Evolutionary conservation across 169 alveolate genomes (phyloP).

Genomic region (Babesia divergens): DNA sequence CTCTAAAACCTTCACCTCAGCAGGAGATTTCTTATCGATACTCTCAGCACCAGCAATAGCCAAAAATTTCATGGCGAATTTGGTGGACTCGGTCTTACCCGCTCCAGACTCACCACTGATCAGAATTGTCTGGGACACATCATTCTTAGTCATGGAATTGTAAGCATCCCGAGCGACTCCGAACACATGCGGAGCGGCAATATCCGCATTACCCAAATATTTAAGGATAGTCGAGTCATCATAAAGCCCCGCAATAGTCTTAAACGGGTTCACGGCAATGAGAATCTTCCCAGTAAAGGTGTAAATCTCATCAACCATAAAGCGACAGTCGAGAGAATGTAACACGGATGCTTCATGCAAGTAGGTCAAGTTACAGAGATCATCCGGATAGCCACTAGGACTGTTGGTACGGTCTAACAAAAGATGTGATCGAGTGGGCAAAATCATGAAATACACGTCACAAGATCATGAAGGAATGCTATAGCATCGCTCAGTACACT

Average conservation of each 20-base stretch:
- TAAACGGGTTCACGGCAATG: constrained; percentile 96
- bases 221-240: constrained; percentile 51
- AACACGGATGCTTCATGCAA: constrained; percentile 90
- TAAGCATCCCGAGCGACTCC: constrained; percentile 92
- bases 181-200: constrained; percentile 90
- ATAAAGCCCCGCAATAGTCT: constrained; percentile 71
- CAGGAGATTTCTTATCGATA: constrained; percentile 62
- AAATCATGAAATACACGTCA: neutral
- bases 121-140: constrained; percentile 89
- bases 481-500: neutral
- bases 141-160: constrained; percentile 82
- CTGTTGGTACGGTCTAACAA: constrained; percentile 17
- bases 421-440: neutral
- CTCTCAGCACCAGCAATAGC: constrained; percentile 86
- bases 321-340: constrained; percentile 88
- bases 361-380: constrained; percentile 84
- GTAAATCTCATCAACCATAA: constrained; percentile 86
- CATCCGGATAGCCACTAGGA: constrained; percentile 77
- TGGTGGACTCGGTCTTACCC: constrained; percentile 99
- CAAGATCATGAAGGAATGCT: neutral
- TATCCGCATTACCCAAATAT: constrained; percentile 60
- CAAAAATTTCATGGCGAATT: constrained; percentile 92
- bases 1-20: constrained; percentile 90
- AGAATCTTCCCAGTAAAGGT: constrained; percentile 97
- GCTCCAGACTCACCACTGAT: constrained; percentile 99